These are phyloP conservation scores for Globisporangium cederbergense DNA, from an alignment of 352 stramenopile species.

Conservation along the genomic window DNA sequence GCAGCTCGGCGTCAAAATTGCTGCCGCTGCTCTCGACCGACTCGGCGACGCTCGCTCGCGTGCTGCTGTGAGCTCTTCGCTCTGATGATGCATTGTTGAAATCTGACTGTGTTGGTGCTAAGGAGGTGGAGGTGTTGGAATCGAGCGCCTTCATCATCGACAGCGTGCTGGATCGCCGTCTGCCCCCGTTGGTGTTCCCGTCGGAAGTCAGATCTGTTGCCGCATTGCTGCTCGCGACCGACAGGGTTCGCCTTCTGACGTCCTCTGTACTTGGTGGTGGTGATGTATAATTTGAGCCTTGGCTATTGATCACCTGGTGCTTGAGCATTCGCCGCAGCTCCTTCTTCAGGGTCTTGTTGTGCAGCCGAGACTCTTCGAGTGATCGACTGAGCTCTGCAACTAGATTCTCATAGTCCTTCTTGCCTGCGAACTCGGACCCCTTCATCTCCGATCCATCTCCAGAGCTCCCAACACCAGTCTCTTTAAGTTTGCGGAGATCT, in stretches of 20 bases:
- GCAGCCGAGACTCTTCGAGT: conserved; percentile 58
- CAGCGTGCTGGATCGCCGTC: conserved; percentile 42
- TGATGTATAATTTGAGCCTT: conserved; percentile 1
- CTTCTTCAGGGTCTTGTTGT: conserved; percentile 85
- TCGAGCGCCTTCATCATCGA: conserved; percentile 66
- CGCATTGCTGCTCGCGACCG: conserved; percentile 18
- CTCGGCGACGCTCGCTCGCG: conserved; percentile 19
- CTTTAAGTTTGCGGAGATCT: conserved; percentile 47
- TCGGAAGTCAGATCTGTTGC: background rate
- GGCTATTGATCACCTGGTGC: conserved; percentile 39
- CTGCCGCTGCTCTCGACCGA: conserved; percentile 19
- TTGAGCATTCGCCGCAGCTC: conserved; percentile 72
- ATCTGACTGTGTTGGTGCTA: background rate
- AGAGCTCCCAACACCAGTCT: background rate
- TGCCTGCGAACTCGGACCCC: conserved; percentile 43
- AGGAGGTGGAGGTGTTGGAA: background rate
- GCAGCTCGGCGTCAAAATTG: conserved; percentile 48
- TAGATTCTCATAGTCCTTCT: conserved; percentile 72
- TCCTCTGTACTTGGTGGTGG: background rate
- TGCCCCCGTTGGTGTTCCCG: conserved; percentile 2
- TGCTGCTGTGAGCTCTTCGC: conserved; percentile 7
- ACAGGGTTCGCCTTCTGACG: conserved; percentile 11
- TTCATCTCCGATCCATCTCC: background rate
- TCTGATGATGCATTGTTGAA: background rate
- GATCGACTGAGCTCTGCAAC: conserved; percentile 65